Percentiles rank a stretch among this genome's conserved stretches.
Evolutionary conservation across 768 basidiomycete species (phyloP).

Genomic region (Hebeloma cylindrosporum): DNA sequence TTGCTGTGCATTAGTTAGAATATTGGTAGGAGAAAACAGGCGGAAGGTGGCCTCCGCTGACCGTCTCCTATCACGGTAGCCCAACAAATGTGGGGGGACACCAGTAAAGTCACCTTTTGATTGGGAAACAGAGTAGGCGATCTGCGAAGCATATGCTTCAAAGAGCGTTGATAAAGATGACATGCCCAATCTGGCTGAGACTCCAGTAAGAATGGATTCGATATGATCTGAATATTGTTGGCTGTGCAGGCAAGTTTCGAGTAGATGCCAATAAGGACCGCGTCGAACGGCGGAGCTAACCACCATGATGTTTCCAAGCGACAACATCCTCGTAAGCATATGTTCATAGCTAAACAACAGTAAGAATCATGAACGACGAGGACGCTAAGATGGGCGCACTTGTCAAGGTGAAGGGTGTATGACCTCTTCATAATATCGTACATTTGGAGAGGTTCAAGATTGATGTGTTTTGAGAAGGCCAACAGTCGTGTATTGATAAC

Average conservation of each 20-base stretch:
- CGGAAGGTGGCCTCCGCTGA: conserved; percentile 68
- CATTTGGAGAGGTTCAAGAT: conserved; percentile 31
- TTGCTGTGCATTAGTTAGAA: conserved; percentile 45
- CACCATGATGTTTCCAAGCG: conserved; percentile 76
- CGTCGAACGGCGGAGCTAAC: conserved; percentile 74
- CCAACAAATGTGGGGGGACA: conserved; percentile 73
- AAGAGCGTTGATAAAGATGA: conserved; percentile 62
- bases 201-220: conserved; percentile 55
- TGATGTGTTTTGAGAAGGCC: conserved; percentile 41
- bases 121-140: conserved; percentile 65
- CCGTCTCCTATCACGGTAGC: conserved; percentile 66
- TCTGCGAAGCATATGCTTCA: conserved; percentile 72
- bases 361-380: not conserved
- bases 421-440: conserved; percentile 49
- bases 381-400: conserved; percentile 41
- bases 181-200: conserved; percentile 70
- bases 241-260: conserved; percentile 61
- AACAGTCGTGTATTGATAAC: conserved; percentile 59
- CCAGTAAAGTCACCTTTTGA: conserved; percentile 52
- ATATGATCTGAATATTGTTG: conserved; percentile 40
- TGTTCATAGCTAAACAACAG: conserved; percentile 58
- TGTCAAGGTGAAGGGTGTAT: conserved; percentile 44
- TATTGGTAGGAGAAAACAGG: conserved; percentile 64
- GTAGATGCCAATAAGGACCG: conserved; percentile 84
- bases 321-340: conserved; percentile 72